Evolutionary conservation across 2,329 filamentous ascomycete genomes (phyloP), one percentile per base, ranked within the genome.

Genomic region (Aspergillus sojae): DNA sequence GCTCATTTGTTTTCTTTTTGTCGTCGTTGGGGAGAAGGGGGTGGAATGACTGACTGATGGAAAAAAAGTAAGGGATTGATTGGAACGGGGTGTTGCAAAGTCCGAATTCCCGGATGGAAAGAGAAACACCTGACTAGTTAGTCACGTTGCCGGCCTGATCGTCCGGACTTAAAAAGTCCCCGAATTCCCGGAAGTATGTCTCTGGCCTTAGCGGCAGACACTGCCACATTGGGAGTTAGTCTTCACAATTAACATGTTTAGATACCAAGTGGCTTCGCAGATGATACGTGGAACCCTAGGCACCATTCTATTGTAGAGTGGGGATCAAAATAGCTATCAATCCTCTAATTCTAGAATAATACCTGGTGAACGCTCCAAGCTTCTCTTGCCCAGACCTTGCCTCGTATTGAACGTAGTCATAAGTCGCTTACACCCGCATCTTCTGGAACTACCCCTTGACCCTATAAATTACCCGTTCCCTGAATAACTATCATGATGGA

Each of bases 101-200:
- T 43, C 60, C 60, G 60, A 62, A 62, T 46, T 54, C 21, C 60
- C 60, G 60, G 54, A 21, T 19, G 26, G 14, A 9, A 54, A 48
- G 21, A 26, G 4, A 19, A 28, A 14, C 19, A 9, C 9, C 16
- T 10, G 3, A 36, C 2, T 3, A 32, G 34, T 12, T 5, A 11
- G 19, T 34, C 52, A 36, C 32, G 32, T 34, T 53, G 28, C 19
- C 50, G 6, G 19, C 32, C 5, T 6, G 34, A 36, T 36, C 34
- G 34, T 14, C 34, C 52, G 52, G 34, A 41, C 57, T 34, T 60
- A 11, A 14, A 16, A 6, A 23, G 43, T 14, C 28, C 26, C 48
- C 48, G 23, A 46, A 32, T 28, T 12, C 10, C 58, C 16, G 28
- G 34, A 32, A 5, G 26, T 19, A 19, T 28, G 26, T 28, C 26